phyloP scores from a whole-genome alignment of 225 moss, liverwort and hornwort genomes.

The Polytrichum commune region DNA sequence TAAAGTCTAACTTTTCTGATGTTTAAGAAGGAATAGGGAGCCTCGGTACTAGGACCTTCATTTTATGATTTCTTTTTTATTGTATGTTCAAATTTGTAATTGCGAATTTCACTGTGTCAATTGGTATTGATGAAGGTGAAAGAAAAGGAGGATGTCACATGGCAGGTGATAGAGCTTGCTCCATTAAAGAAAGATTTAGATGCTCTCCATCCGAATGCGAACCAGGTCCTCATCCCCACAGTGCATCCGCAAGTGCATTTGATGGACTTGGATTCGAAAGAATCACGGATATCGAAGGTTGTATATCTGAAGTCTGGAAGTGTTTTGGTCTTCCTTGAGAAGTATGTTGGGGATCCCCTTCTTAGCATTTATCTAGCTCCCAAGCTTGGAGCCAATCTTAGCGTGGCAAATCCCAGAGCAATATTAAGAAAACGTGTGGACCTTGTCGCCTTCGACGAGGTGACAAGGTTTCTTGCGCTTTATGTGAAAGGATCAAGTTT shows the following conservation, averaged over 20 bases:
- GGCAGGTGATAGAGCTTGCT: slow-evolving; percentile 26
- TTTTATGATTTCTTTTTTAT: too few species aligned
- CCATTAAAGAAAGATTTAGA: slow-evolving; percentile 42
- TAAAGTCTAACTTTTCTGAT: too few species aligned
- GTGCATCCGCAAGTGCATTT: slow-evolving; percentile 12
- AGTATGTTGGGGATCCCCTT: neutral
- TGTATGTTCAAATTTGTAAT: too few species aligned
- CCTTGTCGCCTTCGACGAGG: slow-evolving; percentile 48
- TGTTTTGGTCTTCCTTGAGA: slow-evolving; percentile 21
- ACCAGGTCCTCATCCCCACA: slow-evolving; percentile 10
- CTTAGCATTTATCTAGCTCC: slow-evolving; percentile 17
- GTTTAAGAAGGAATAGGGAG: too few species aligned
- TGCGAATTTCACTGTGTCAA: too few species aligned
- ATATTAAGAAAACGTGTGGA: slow-evolving; percentile 18
- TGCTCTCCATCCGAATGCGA: slow-evolving; percentile 1
- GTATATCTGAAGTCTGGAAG: slow-evolving; percentile 30
- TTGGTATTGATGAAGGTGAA: neutral
- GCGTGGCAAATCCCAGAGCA: neutral
- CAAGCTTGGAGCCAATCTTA: slow-evolving; percentile 18
- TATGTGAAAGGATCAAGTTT: slow-evolving; percentile 10
- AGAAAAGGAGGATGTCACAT: slow-evolving; percentile 26
- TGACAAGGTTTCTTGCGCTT: slow-evolving; percentile 30
- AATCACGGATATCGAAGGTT: slow-evolving; percentile 8
- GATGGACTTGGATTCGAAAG: slow-evolving; percentile 33
- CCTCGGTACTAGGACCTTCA: too few species aligned